Evolutionary conservation across 768 basidiomycete genomes (phyloP), one percentile per base, ranked within the genome.

Genomic region (Boletus bicolor): DNA sequence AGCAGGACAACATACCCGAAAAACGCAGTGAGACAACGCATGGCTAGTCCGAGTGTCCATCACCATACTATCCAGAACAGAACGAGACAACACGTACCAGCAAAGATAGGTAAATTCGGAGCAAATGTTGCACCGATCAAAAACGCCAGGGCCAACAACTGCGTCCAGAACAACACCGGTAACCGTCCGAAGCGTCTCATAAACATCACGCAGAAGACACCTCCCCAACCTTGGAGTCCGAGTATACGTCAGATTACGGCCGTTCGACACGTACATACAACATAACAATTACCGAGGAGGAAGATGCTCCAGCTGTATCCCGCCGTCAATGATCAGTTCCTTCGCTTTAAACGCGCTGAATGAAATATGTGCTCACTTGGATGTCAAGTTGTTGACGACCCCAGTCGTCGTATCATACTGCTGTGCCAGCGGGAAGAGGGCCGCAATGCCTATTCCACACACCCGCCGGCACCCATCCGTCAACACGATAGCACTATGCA

Each of bases 81-180:
- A 37, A 41, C 30, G 3, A 21, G 43, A 32, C 8, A 17, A 34
- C 14, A 7, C 49, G 36, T 64, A 72, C 81, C 80, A 3, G 81
- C 68, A 64, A 83, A 82, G 0, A 75, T 78, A 12, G 69, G 55
- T 32, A 83, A 57, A 55, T 76, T 72, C 1, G 80, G 80, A 3
- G 82, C 78, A 41, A 81, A 74, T 0, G 82, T 79, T 32, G 78
- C 79, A 1, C 82, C 82, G 17, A 80, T 68, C 15, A 80, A 65
- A 67, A 81, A 83, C 5, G 63, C 77, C 8, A 81, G 55, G 0
- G 79, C 68, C 52, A 82, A 60, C 26, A 81, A 49, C 66, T 70
- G 68, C 4, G 68, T 51, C 68, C 68, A 70, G 57, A 70, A 70
- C n/a, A 70, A 55, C 5, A 70, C 70, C 0, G 68, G 68, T 17